Evolutionary conservation across 192 early-diverging fungal species (phyloP).

Genomic region (Backusella westeae): DNA sequence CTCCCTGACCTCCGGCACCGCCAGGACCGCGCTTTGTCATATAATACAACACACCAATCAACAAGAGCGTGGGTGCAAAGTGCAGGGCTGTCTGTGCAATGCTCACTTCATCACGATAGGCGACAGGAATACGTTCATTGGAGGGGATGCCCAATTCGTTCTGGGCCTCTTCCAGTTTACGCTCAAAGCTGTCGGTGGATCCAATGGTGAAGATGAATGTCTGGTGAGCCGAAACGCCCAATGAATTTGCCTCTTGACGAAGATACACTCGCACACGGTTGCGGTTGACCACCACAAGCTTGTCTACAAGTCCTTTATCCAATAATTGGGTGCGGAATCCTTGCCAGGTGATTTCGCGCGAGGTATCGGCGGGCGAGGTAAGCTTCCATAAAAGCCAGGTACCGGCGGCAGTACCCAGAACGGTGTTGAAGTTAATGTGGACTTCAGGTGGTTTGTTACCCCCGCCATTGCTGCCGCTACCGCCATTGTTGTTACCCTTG

Average conservation of each 20-base stretch:
- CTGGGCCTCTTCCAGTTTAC: conserved; percentile 86
- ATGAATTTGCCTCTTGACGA: conserved; percentile 55
- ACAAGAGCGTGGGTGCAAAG: conserved; percentile 88
- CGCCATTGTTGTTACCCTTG: neutral
- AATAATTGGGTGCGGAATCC: conserved; percentile 88
- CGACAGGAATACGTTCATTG: conserved; percentile 87
- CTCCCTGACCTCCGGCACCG: conserved; percentile 59
- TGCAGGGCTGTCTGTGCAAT: conserved; percentile 74
- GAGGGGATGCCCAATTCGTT: conserved; percentile 88
- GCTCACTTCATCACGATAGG: conserved; percentile 83
- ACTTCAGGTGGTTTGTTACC: conserved; percentile 32
- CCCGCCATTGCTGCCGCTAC: neutral
- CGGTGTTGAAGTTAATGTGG: conserved; percentile 41
- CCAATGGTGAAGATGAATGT: conserved; percentile 89
- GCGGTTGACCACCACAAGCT: conserved; percentile 86
- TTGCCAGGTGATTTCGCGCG: conserved; percentile 88
- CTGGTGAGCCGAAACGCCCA: conserved; percentile 26
- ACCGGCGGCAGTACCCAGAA: conserved; percentile 43
- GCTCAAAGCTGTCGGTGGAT: conserved; percentile 92
- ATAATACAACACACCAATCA: conserved; percentile 87
- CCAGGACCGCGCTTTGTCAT: conserved; percentile 79
- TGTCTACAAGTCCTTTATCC: conserved; percentile 91
- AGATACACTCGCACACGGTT: conserved; percentile 81
- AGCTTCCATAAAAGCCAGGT: conserved; percentile 53
- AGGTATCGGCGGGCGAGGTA: conserved; percentile 42